Conservation (phyloP, 2,329 filamentous ascomycete genomes). For the Pleomassaria siparia region DNA sequence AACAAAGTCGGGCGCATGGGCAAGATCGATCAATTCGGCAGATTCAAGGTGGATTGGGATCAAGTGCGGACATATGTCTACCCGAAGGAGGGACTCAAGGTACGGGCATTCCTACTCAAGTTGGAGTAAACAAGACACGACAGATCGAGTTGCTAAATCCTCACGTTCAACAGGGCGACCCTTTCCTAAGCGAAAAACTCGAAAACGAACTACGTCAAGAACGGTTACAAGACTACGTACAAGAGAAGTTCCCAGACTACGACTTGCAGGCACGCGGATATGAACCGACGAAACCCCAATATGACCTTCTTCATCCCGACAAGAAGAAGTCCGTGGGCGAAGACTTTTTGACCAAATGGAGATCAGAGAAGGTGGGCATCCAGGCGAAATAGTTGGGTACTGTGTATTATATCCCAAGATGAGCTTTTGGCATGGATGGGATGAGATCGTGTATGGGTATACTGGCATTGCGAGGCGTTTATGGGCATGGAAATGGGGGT, state of each 20-base stretch:
- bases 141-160: constrained; percentile 21
- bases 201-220: not conserved
- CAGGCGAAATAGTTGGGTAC: constrained; percentile 1
- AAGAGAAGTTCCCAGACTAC: too few relatives aligned
- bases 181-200: not conserved
- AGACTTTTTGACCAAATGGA: constrained; percentile 52
- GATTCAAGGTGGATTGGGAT: constrained; percentile 78
- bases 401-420: constrained; percentile 2
- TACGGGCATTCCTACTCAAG: not conserved
- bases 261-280: too few relatives aligned
- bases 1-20: constrained; percentile 88
- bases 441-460: constrained; percentile 4
- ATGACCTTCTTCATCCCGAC: not conserved
- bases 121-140: constrained; percentile 47
- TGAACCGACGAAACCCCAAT: not conserved
- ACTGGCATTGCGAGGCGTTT: constrained; percentile 10
- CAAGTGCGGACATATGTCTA: constrained; percentile 86
- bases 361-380: constrained; percentile 6
- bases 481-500: not conserved
- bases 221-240: not conserved
- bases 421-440: too few relatives aligned
- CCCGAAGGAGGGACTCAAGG: not conserved
- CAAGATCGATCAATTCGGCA: constrained; percentile 77
- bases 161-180: constrained; percentile 62
- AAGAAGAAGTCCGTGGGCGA: not conserved